phyloP scores from a whole-genome alignment of 2,329 filamentous ascomycete genomes.

The Fusarium tuaranense region DNA sequence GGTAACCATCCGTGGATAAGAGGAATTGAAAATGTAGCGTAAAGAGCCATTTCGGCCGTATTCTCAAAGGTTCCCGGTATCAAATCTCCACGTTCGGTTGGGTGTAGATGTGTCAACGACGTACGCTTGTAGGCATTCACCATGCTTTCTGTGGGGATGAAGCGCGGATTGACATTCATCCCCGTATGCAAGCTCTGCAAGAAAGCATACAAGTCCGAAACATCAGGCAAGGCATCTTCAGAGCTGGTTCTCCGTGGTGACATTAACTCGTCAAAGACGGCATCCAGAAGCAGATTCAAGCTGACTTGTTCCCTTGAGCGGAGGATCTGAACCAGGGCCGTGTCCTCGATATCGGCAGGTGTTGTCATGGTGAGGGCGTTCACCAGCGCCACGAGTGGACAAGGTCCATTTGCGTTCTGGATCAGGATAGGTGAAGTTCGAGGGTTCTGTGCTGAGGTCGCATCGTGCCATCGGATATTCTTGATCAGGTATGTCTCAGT shows the following conservation, averaged over 20 bases:
- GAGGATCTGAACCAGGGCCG: slow-evolving; percentile 82
- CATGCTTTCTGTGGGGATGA: slow-evolving; percentile 70
- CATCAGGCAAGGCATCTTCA: slow-evolving; percentile 80
- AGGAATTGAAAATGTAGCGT: slow-evolving; percentile 88
- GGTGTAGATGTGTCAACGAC: slow-evolving; percentile 64
- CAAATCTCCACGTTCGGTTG: slow-evolving; percentile 59
- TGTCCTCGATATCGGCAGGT: slow-evolving; percentile 69
- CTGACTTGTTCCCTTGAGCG: slow-evolving; percentile 88
- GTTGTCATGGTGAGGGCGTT: slow-evolving; percentile 92
- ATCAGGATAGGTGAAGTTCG: slow-evolving; percentile 88
- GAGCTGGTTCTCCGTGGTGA: slow-evolving; percentile 75
- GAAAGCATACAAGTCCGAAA: slow-evolving; percentile 88
- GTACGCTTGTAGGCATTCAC: slow-evolving; percentile 62
- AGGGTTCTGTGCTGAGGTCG: slow-evolving; percentile 67
- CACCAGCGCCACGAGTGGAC: slow-evolving; percentile 90
- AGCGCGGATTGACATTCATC: slow-evolving; percentile 97
- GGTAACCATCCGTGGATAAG: slow-evolving; percentile 95
- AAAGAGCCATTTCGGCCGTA: slow-evolving; percentile 89
- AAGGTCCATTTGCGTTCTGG: slow-evolving; percentile 95
- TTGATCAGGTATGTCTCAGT: slow-evolving; percentile 93
- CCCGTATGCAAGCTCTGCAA: slow-evolving; percentile 90
- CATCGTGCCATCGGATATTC: slow-evolving; percentile 87
- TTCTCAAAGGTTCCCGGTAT: slow-evolving; percentile 84
- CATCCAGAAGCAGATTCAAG: slow-evolving; percentile 85
- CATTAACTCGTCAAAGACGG: slow-evolving; percentile 93